Conservation (phyloP, 495 filamentous ascomycete species). For the Thozetella sp. region DNA sequence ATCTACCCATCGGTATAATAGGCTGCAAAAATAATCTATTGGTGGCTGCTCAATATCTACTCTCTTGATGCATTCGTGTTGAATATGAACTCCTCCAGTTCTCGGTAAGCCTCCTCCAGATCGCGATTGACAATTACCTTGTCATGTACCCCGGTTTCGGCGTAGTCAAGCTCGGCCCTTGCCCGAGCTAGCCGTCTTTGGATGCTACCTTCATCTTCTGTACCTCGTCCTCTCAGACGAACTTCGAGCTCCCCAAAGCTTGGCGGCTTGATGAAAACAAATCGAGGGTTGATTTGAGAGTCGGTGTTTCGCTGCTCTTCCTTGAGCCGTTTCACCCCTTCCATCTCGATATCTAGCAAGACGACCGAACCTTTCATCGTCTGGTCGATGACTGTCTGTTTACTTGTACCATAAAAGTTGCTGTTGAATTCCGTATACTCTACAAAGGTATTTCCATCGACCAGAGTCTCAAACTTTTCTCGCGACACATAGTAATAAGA, state of each 20-base stretch:
- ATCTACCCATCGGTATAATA: no score
- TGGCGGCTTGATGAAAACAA: conserved; percentile 10
- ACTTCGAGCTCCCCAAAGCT: conserved; percentile 13
- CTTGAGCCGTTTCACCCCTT: conserved; percentile 16
- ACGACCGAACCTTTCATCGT: conserved; percentile 46
- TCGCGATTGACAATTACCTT: conserved; percentile 16
- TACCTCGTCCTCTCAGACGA: conserved; percentile 12
- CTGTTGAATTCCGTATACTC: conserved; percentile 67
- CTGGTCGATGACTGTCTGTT: conserved; percentile 57
- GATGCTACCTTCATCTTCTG: conserved; percentile 15
- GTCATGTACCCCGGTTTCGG: conserved; percentile 12
- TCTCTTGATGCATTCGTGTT: no score
- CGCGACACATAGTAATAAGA: background rate
- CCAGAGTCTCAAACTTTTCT: conserved; percentile 5
- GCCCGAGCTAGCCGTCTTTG: conserved; percentile 13
- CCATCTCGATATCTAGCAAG: conserved; percentile 30
- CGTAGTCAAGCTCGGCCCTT: conserved; percentile 11
- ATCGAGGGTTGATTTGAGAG: background rate
- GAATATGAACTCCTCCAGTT: background rate
- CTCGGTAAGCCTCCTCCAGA: conserved; percentile 12
- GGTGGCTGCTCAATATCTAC: no score
- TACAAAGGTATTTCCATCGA: conserved; percentile 58
- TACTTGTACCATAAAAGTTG: conserved; percentile 68
- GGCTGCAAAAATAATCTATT: no score
- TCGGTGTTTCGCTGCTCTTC: background rate